phyloP scores from a whole-genome alignment of 495 filamentous ascomycete genomes.

The Lepraria neglecta region DNA sequence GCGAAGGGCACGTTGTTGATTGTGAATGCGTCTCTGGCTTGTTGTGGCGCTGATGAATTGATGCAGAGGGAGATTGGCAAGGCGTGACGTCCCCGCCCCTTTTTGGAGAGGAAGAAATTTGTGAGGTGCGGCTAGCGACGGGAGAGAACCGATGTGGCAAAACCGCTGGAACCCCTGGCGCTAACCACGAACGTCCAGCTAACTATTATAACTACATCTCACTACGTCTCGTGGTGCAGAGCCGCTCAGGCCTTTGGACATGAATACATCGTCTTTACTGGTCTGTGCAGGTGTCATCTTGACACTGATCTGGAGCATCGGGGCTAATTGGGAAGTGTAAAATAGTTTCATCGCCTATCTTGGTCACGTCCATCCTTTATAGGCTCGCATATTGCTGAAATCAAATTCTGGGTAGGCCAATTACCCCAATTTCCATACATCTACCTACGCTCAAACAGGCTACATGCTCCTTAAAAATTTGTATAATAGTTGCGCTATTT shows the following conservation, averaged over 20 bases:
- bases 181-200: constrained; percentile 9
- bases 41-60: background rate
- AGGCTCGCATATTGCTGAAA: constrained; percentile 19
- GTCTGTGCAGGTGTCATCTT: background rate
- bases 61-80: constrained; percentile 1
- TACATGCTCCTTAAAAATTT: background rate
- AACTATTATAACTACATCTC: background rate
- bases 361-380: constrained; percentile 3
- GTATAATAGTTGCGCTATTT: background rate
- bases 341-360: constrained; percentile 2
- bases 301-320: background rate
- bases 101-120: background rate
- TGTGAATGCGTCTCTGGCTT: background rate
- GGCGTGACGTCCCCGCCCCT: background rate
- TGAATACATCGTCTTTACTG: background rate
- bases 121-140: constrained; percentile 7
- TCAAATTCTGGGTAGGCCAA: constrained; percentile 5
- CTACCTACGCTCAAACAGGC: constrained; percentile 1
- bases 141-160: constrained; percentile 9
- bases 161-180: background rate
- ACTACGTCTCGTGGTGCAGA: background rate
- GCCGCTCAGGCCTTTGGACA: constrained; percentile 10
- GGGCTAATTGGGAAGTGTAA: background rate
- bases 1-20: background rate
- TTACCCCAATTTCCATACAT: constrained; percentile 2